Evolutionary conservation across 768 basidiomycete genomes (phyloP), one percentile per base, ranked within the genome.

Genomic region (Auriscalpium vulgare): DNA sequence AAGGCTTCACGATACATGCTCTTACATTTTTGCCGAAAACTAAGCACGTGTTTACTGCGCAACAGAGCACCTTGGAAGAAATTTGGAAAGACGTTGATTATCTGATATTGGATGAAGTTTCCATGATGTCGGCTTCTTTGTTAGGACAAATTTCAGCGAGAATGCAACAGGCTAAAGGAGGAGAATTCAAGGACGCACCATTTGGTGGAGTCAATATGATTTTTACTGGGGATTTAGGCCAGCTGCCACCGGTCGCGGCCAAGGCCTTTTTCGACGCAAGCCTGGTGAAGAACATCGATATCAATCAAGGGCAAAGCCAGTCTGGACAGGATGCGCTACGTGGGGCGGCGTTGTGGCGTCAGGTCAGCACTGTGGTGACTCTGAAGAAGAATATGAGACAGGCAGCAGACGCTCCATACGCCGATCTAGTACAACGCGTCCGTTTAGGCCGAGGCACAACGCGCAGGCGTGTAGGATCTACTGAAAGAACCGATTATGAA

Each of bases 181-280:
- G 47, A 58, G 4, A 50, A 58, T 19, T 11, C 7, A 1, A 3
- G 13, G 44, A 58, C n/a, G 2, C 37, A 14, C 64, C 63, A 0
- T 71, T 68, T 50, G 71, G 72, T 1, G 68, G 69, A 0, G 54
- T 71, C 0, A 71, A 69, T 54, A 56, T 73, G 1, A 69, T 72
- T 2, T 67, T 69, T 53, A 53, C 60, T 0, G 70, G 70, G 6
- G 70, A 71, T 48, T 68, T 71, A 51, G 62, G 58, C 4, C 69
- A 71, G 46, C 50, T 64, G 45, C 55, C 55, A 16, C 70, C 70
- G 16, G 63, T 67, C 0, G 13, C 50, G 46, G 63, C 59, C 16
- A 40, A 50, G 0, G 37, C 63, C 0, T 51, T 71, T 9, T 70
- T 64, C 53, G 35, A 50, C 0, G 34, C 61, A 17, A 47, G 51